Percentiles rank a stretch among this genome's conserved stretches.
These are phyloP conservation scores for Paramecium octaurelia DNA, from an alignment of 73 alveolate species.

Conservation along the genomic window DNA sequence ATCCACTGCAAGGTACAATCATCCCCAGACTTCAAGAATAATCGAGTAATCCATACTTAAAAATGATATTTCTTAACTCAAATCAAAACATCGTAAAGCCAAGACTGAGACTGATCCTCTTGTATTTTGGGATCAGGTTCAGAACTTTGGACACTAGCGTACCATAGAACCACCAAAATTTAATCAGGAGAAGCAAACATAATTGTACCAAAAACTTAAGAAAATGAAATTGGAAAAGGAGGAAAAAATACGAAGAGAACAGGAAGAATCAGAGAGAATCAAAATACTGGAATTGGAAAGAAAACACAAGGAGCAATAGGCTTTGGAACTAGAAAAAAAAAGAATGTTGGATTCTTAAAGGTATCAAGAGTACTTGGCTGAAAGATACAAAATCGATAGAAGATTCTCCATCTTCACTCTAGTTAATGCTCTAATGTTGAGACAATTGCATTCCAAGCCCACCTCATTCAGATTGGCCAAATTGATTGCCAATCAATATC, in stretches of 20 bases:
- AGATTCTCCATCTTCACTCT: conserved; percentile 24
- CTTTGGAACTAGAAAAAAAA: neutral
- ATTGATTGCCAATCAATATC: neutral
- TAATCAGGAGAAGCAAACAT: neutral
- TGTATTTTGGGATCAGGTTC: conserved; percentile 10
- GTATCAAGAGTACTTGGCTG: neutral
- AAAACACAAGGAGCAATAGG: neutral
- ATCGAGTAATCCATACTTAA: neutral
- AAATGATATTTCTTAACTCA: neutral
- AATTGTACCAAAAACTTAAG: neutral
- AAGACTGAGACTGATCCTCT: neutral
- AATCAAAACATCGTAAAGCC: neutral
- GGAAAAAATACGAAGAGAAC: neutral
- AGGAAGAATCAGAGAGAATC: neutral
- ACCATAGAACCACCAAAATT: neutral
- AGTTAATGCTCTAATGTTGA: conserved; percentile 21
- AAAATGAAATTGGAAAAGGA: neutral
- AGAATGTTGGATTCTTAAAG: neutral
- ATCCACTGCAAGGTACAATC: neutral
- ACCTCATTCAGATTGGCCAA: conserved; percentile 4
- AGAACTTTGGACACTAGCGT: neutral
- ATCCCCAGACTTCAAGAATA: neutral
- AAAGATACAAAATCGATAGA: conserved; percentile 4
- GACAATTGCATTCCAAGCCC: neutral
- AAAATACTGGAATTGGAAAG: neutral